phyloP scores from a whole-genome alignment of 495 filamentous ascomycete genomes.

The Talaromyces ruber region DNA sequence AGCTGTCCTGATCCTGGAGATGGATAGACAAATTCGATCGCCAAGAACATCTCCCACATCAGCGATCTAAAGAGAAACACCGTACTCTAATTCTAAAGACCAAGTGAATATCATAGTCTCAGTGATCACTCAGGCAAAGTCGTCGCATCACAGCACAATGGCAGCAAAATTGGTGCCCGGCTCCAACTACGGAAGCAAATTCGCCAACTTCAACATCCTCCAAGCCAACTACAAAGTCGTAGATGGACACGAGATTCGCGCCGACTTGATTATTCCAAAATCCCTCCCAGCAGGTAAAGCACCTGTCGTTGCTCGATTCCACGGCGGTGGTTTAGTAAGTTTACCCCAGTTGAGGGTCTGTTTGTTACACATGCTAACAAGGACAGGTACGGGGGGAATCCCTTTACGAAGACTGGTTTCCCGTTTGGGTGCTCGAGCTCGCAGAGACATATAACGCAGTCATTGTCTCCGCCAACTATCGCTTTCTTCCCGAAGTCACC shows the following conservation, averaged over 20 bases:
- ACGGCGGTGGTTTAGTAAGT: constrained; percentile 27
- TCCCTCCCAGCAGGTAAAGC: constrained; percentile 11
- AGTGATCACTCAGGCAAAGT: background rate
- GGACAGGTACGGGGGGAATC: constrained; percentile 22
- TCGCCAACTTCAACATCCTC: constrained; percentile 20
- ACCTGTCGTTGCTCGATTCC: constrained; percentile 22
- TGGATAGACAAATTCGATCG: background rate
- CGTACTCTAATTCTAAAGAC: background rate
- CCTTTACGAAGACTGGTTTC: constrained; percentile 20
- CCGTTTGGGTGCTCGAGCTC: constrained; percentile 23
- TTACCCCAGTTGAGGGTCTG: background rate
- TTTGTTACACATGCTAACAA: background rate
- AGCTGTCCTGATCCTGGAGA: background rate
- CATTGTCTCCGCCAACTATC: constrained; percentile 40
- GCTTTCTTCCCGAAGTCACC: constrained; percentile 40
- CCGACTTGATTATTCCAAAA: constrained; percentile 25
- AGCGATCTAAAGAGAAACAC: too few relatives aligned
- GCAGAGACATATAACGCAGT: constrained; percentile 25
- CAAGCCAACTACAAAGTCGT: constrained; percentile 24
- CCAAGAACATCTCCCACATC: background rate
- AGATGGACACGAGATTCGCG: constrained; percentile 21
- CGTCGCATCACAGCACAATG: background rate
- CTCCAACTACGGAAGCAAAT: constrained; percentile 7
- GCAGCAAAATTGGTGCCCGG: background rate
- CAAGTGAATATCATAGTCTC: background rate